These are phyloP conservation scores for Solioccasus polychromus DNA, from an alignment of 768 basidiomycete species.

Conservation along the genomic window DNA sequence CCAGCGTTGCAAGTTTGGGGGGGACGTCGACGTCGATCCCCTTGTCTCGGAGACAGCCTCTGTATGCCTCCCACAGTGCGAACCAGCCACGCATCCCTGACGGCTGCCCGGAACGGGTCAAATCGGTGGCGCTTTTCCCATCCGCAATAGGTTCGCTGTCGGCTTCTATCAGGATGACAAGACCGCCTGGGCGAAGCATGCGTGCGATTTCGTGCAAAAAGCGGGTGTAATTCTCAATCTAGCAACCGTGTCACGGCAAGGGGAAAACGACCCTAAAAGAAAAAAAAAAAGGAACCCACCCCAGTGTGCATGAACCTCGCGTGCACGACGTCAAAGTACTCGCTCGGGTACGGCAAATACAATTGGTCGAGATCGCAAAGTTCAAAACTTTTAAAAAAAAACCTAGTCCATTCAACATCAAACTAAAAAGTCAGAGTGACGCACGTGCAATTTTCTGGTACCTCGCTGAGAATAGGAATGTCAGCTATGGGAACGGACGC, in stretches of 20 bases:
- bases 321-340: slow-evolving; percentile 66
- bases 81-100: slow-evolving; percentile 57
- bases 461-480: slow-evolving; percentile 40
- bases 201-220: slow-evolving; percentile 62
- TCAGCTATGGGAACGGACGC: slow-evolving; percentile 11
- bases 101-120: slow-evolving; percentile 30
- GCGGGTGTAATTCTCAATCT: slow-evolving; percentile 63
- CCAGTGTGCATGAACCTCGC: slow-evolving; percentile 68
- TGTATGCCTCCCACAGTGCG: slow-evolving; percentile 60
- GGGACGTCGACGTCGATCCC: slow-evolving; percentile 60
- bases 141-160: slow-evolving; percentile 52
- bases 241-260: slow-evolving; percentile 11
- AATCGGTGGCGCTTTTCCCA: slow-evolving; percentile 38
- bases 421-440: slow-evolving; percentile 24
- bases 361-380: slow-evolving; percentile 63
- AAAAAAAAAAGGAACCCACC: slow-evolving; percentile 22
- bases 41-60: slow-evolving; percentile 49
- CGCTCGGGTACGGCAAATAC: slow-evolving; percentile 60
- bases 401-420: slow-evolving; percentile 3
- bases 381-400: slow-evolving; percentile 51
- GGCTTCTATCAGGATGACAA: slow-evolving; percentile 64
- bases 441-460: slow-evolving; percentile 74
- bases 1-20: slow-evolving; percentile 47
- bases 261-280: slow-evolving; percentile 3
- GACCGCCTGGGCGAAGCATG: slow-evolving; percentile 66